Evolutionary conservation across 352 stramenopile species (phyloP), one percentile per base, ranked within the genome.

Genomic region (Phytophthora sp.): DNA sequence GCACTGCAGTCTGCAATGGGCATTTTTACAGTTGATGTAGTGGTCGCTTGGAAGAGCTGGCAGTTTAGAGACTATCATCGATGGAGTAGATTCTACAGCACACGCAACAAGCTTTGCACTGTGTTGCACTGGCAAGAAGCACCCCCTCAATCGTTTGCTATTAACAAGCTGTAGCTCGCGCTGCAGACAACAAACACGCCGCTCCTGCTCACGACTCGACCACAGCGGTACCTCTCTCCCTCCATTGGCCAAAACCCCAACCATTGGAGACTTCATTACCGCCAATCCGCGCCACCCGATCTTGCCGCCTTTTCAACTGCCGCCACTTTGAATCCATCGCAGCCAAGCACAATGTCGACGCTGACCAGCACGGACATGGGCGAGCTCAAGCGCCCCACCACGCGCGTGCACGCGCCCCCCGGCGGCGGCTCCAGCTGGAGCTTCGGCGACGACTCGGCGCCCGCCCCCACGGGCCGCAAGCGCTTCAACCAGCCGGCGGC

Each of bases 301-400:
- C 52, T 60, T 51, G 27, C 35, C 50, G 50, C 37, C 17, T 37
- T 52, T 24, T 55, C 48, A 45, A 28, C 10, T 11, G 23, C 41
- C n/a, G 18, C 41, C 13, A 60, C 27, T 59, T 31, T 43, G n/a
- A n/a, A 43, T 6, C 26, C 38, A 59, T 4, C 30, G 9, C n/a
- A n/a, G n/a, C n/a, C n/a, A n/a, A 58, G 34, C 5, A 69, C 5
- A 35, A 95, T 95, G 87, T 94, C 84, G 66, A 94, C 87, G 24
- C 69, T 95, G 39, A 95, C 87, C 45, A 94, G 84, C 66, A 69
- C 81, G 1, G 87, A 95, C 46, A 89, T 95, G 53, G 81, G 82
- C 54, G 82, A 92, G 56, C 79, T 95, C 51, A 92, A 92, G 74
- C 84, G 87, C 41, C 87, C 87, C 17, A 91, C 81, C 8, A 95